These are phyloP conservation scores for Echria macrotheca DNA, from an alignment of 495 filamentous ascomycete genomes.

Conservation along the genomic window DNA sequence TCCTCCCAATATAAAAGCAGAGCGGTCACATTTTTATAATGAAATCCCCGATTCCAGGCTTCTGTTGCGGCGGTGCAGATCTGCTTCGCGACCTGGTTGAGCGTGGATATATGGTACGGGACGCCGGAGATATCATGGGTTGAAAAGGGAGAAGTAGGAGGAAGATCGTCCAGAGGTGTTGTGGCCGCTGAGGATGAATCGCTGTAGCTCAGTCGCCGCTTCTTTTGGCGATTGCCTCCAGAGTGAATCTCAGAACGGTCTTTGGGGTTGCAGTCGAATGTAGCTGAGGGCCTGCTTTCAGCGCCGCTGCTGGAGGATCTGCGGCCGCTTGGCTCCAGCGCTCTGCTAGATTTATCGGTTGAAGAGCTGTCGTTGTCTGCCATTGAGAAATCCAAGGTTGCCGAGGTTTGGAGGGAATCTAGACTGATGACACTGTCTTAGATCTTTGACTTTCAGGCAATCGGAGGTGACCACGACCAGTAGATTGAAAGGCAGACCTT, in stretches of 20 bases:
- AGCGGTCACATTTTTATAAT: background rate
- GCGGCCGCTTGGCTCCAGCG: background rate
- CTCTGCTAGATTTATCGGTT: background rate
- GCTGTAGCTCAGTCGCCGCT: background rate
- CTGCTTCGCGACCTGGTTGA: background rate
- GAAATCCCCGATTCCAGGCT: slow-evolving; percentile 2
- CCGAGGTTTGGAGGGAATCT: background rate
- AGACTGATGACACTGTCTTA: too few species aligned
- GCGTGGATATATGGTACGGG: background rate
- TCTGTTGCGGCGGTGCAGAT: background rate
- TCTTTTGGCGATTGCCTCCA: background rate
- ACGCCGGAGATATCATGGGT: slow-evolving; percentile 1
- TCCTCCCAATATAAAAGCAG: slow-evolving; percentile 6
- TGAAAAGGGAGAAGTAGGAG: background rate
- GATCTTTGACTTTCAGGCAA: too few species aligned
- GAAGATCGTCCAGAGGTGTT: background rate
- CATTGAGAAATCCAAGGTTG: background rate
- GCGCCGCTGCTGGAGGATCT: background rate
- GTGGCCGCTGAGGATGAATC: background rate
- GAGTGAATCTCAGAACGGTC: background rate
- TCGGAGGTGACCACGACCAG: too few species aligned
- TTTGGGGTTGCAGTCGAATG: background rate
- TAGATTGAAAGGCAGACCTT: too few species aligned
- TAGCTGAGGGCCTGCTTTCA: background rate
- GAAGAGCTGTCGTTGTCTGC: background rate